Evolutionary conservation across 2,329 filamentous ascomycete genomes (phyloP).

Genomic region (Cladosporium velox): DNA sequence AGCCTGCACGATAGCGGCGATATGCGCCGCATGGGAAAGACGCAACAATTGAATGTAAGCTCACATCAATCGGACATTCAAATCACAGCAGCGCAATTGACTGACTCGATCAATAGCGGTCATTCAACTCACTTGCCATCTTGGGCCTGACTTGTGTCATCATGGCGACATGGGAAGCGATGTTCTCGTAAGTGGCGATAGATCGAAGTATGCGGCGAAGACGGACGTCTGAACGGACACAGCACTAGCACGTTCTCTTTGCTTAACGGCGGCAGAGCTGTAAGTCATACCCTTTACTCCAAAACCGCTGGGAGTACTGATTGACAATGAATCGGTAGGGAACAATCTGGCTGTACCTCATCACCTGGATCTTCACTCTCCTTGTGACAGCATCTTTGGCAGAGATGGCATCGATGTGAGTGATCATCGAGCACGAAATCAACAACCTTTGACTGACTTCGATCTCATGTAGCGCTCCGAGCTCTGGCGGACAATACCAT

Average conservation of each 20-base stretch:
- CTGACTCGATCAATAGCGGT: slow-evolving; percentile 3
- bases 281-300: neutral
- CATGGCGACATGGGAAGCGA: slow-evolving; percentile 20
- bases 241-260: slow-evolving; percentile 23
- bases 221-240: neutral
- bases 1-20: neutral
- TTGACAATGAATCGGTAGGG: slow-evolving; percentile 8
- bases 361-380: slow-evolving; percentile 32
- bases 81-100: neutral
- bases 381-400: slow-evolving; percentile 32
- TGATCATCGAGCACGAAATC: neutral
- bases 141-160: slow-evolving; percentile 20
- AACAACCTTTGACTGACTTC: neutral
- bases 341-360: slow-evolving; percentile 35
- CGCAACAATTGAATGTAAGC: slow-evolving; percentile 13
- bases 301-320: neutral
- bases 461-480: neutral
- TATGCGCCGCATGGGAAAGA: slow-evolving; percentile 22
- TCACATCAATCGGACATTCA: neutral
- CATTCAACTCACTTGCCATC: slow-evolving; percentile 20
- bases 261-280: slow-evolving; percentile 35
- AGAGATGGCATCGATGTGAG: slow-evolving; percentile 39
- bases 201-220: neutral
- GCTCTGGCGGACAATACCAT: slow-evolving; percentile 21
- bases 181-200: neutral